A percentile compares a stretch with the other conserved stretches of the same genome.
phyloP scores from a whole-genome alignment of 2,329 filamentous ascomycete species.

The Lecanicillium sp. region DNA sequence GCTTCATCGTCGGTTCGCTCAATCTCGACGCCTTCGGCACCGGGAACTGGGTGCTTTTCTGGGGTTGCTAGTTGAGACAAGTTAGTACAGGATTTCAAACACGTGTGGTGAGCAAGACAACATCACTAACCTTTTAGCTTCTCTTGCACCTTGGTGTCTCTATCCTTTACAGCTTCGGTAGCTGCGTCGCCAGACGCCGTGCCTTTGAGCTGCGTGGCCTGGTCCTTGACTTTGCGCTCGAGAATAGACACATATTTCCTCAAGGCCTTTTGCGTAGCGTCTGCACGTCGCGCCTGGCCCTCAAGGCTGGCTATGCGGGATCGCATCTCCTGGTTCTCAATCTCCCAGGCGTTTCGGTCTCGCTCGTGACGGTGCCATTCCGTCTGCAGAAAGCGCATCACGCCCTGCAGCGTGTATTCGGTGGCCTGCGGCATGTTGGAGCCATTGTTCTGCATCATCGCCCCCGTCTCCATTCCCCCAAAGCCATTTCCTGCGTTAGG shows the following conservation, averaged over 20 bases:
- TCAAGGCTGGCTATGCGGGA: slow-evolving; percentile 91
- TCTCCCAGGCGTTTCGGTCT: slow-evolving; percentile 97
- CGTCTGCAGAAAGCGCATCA: slow-evolving; percentile 98
- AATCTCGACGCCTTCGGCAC: slow-evolving; percentile 37
- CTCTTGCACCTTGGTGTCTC: slow-evolving; percentile 46
- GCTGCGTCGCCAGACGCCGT: slow-evolving; percentile 25
- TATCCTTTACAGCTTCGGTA: slow-evolving; percentile 39
- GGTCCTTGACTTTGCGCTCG: slow-evolving; percentile 78
- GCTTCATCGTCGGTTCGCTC: slow-evolving; percentile 42
- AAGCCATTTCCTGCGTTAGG: slow-evolving; percentile 36
- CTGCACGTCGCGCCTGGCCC: slow-evolving; percentile 77
- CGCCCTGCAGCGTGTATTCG: slow-evolving; percentile 60
- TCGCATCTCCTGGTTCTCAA: slow-evolving; percentile 98
- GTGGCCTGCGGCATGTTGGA: slow-evolving; percentile 48
- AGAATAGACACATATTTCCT: slow-evolving; percentile 87
- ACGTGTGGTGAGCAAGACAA: slow-evolving; percentile 5
- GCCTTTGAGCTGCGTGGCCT: slow-evolving; percentile 62
- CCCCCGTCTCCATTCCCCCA: slow-evolving; percentile 35
- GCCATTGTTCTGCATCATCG: slow-evolving; percentile 36
- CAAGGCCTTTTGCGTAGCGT: slow-evolving; percentile 79
- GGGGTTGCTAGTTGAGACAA: slow-evolving; percentile 26
- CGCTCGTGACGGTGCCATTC: slow-evolving; percentile 99
- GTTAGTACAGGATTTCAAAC: not conserved
- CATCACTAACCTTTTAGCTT: slow-evolving; percentile 41
- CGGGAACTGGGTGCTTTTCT: slow-evolving; percentile 33